Base-by-base conservation (phyloP, 116 monocot species). In the Dioscorea cayenensis region DNA sequence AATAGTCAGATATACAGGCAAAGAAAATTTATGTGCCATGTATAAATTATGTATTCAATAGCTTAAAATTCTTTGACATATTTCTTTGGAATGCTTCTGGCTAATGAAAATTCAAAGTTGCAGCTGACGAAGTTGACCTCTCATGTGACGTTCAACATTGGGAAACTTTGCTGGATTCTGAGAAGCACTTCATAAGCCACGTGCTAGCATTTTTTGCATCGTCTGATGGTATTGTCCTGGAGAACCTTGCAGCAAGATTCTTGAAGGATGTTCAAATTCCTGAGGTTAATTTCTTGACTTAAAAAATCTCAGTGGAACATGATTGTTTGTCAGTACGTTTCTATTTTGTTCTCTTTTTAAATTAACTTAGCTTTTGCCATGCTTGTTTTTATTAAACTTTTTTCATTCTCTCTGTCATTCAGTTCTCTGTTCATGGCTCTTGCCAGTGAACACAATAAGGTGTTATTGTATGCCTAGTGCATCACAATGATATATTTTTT, bases 91-190 rank as follows among this genome's bases (percentile, higher is more conserved):
- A 25, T 51, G 60, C 21, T 8, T 22, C 7, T 29, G 10, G 14
- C 19, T 14, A 16, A 25, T 51, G 16, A 6, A 10, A 10, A 32
- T 68, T 17, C 67, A 23, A 65, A 19, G 65, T 35, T 80, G 58
- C 70, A 80, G 80, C 76, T 25, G 80, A 80, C 63, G 80, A 80
- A 63, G 80, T 80, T 27, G 80, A 76, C 50, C 76, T 80, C 18
- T 80, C 80, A 25, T 38, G 72, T 28, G 80, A 80, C 37, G 66
- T 66, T 63, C 71, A 19, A 9, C 66, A 80, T 14, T 80, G 80
- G 75, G 66, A 80, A 50, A 63, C 36, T 43, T 29, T 80, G 50
- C 49, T 71, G 12, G 22, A 51, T 17, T 66, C 71, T 35, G 75
- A 80, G 75, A 75, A 76, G 60, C 75, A 80, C 66, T 80, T 80